Conservation (phyloP, 441 rosid genomes). For the Gossypium davidsonii region DNA sequence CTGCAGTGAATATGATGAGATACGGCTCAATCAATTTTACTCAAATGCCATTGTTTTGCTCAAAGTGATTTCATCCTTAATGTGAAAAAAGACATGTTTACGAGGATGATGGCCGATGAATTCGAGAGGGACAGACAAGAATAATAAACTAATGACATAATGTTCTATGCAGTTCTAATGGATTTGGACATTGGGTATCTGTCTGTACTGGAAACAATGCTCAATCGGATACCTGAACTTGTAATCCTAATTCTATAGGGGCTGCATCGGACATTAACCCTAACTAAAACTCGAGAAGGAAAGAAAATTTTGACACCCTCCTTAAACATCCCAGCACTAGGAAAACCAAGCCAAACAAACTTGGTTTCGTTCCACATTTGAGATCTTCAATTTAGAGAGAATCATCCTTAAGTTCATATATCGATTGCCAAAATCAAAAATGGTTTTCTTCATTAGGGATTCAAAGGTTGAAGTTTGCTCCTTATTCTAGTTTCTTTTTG, state of each 20-base stretch:
- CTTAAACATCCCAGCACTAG: neutral
- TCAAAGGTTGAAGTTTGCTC: neutral
- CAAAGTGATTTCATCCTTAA: slow-evolving; percentile 1
- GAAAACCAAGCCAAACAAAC: neutral
- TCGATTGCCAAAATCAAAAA: neutral
- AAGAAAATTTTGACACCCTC: neutral
- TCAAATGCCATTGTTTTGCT: neutral
- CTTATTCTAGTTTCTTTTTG: neutral
- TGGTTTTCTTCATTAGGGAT: neutral
- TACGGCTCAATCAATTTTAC: neutral
- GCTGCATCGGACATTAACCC: slow-evolving; percentile 21
- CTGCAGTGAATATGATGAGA: slow-evolving; percentile 15
- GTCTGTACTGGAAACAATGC: neutral
- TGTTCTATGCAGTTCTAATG: neutral
- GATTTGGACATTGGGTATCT: neutral
- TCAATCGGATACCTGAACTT: neutral
- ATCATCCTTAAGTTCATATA: neutral
- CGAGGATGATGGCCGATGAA: neutral
- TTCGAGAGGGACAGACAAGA: neutral
- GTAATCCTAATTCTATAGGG: neutral
- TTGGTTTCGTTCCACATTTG: neutral
- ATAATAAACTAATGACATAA: neutral
- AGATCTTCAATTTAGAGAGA: neutral
- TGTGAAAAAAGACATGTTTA: neutral
- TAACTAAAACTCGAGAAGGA: neutral